phyloP scores from a whole-genome alignment of 805 yeast genomes.

The Torulaspora microellipsoides region DNA sequence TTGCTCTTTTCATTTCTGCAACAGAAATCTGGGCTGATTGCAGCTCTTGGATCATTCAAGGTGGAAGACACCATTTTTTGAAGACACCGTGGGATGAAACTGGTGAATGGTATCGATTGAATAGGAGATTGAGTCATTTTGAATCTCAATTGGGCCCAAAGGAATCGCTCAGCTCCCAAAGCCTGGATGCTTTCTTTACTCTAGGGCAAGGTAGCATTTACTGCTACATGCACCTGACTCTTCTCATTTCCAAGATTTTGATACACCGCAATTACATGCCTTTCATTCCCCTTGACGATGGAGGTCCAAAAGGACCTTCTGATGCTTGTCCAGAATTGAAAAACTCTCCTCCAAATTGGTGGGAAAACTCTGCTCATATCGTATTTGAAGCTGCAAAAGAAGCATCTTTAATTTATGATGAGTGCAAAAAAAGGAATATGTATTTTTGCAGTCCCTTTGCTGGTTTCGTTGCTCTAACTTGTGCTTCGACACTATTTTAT shows the following conservation, averaged over 20 bases:
- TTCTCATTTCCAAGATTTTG: constrained; percentile 2
- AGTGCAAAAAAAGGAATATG: constrained; percentile 2
- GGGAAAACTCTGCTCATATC: constrained; percentile 1
- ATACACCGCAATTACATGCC: constrained; percentile 5
- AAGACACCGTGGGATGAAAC: constrained; percentile 2
- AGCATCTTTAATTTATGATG: not conserved
- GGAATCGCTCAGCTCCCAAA: constrained; percentile 2
- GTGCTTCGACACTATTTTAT: constrained; percentile 1
- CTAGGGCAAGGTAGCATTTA: constrained; percentile 4
- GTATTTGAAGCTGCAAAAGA: constrained; percentile 1
- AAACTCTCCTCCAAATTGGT: constrained; percentile 1
- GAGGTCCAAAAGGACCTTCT: constrained; percentile 1
- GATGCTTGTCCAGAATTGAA: not conserved
- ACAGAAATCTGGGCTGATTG: constrained; percentile 5
- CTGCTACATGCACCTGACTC: constrained; percentile 1
- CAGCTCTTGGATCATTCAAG: constrained; percentile 6
- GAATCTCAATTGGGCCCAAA: constrained; percentile 1
- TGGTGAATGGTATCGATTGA: constrained; percentile 1
- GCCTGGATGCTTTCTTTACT: constrained; percentile 1
- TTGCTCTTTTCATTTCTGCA: constrained; percentile 2
- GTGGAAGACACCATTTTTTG: constrained; percentile 1
- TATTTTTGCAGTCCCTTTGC: constrained; percentile 3
- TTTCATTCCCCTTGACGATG: constrained; percentile 1
- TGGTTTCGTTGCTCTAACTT: constrained; percentile 3
- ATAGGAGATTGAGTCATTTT: not conserved